Percentiles rank a stretch among this genome's conserved stretches.
Evolutionary conservation across 345 rosid genomes (phyloP).

Genomic region (Erysimum cheiranthoides): DNA sequence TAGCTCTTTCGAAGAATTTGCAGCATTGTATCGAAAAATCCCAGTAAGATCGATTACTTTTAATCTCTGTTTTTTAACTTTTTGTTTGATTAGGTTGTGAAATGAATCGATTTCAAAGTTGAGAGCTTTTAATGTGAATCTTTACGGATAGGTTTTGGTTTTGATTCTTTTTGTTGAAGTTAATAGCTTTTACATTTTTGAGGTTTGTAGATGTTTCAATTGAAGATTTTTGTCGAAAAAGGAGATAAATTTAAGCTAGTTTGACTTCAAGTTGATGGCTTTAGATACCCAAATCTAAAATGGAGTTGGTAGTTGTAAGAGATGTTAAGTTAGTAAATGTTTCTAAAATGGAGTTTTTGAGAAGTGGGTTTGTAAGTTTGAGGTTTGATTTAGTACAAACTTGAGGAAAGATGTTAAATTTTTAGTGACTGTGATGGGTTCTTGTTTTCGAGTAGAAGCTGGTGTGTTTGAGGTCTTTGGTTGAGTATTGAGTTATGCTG

Average conservation of each 20-base stretch:
- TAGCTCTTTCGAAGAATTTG: slow-evolving; percentile 11
- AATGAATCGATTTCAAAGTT: slow-evolving; percentile 22
- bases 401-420: neutral
- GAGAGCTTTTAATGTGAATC: slow-evolving; percentile 3
- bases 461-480: neutral
- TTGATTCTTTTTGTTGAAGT: slow-evolving; percentile 1
- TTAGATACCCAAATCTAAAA: slow-evolving; percentile 27
- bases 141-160: neutral
- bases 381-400: neutral
- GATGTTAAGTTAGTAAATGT: neutral
- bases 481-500: slow-evolving; percentile 1
- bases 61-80: neutral
- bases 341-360: neutral
- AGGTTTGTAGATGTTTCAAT: neutral
- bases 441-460: neutral
- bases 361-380: slow-evolving; percentile 11
- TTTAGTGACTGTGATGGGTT: neutral
- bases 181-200: slow-evolving; percentile 15
- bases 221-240: neutral
- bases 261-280: slow-evolving; percentile 39
- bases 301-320: too few species aligned
- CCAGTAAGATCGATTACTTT: slow-evolving; percentile 35
- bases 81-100: neutral
- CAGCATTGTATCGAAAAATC: slow-evolving; percentile 28
- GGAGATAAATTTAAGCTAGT: slow-evolving; percentile 22